phyloP scores from a whole-genome alignment of 305 asterid genomes.

The Fraxinus sp. region DNA sequence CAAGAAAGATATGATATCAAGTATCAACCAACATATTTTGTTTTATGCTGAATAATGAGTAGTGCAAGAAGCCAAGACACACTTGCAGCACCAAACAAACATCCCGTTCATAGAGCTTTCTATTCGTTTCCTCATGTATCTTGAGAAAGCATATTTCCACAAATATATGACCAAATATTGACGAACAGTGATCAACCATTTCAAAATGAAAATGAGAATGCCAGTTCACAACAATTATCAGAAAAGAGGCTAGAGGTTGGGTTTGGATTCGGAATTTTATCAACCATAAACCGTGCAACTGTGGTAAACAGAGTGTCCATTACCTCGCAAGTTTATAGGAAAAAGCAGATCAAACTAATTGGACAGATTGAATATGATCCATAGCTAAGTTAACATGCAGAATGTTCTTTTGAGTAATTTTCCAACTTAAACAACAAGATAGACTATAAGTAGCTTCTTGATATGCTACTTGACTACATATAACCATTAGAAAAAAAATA shows the following conservation, averaged over 20 bases:
- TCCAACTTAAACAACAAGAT: not conserved
- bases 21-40: not conserved
- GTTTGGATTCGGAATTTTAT: not conserved
- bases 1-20: not conserved
- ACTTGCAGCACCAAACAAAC: not conserved
- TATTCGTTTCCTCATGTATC: not conserved
- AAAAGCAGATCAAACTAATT: not conserved
- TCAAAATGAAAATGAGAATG: not conserved
- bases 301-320: not conserved
- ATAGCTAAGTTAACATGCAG: not conserved
- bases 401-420: not conserved
- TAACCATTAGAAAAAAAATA: not conserved
- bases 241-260: not conserved
- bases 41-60: not conserved
- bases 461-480: not conserved
- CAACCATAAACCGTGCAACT: not conserved
- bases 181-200: not conserved
- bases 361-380: not conserved
- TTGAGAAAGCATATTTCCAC: not conserved
- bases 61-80: not conserved
- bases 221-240: not conserved
- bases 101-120: not conserved
- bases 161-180: not conserved
- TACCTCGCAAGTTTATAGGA: not conserved
- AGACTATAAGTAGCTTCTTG: not conserved